A percentile compares a stretch with the other conserved stretches of the same genome.
Conservation (phyloP, 345 rosid genomes). For the Populus nigra region DNA sequence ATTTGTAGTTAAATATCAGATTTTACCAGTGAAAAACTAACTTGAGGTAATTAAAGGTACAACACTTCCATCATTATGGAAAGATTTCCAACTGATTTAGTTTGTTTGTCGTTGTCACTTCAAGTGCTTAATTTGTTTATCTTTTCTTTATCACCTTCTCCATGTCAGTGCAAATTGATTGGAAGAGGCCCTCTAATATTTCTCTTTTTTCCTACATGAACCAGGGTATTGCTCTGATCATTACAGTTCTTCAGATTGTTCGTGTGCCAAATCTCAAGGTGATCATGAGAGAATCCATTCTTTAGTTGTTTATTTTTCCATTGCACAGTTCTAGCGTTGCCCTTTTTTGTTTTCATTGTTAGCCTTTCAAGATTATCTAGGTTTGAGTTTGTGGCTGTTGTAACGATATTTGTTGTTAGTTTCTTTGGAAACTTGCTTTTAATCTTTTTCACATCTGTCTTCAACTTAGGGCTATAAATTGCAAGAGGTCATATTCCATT, state of each 20-base stretch:
- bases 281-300: constrained; percentile 15
- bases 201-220: constrained; percentile 16
- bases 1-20: neutral
- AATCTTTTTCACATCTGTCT: neutral
- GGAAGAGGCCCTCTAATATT: constrained; percentile 5
- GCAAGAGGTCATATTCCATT: neutral
- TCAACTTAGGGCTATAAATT: neutral
- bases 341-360: constrained; percentile 4
- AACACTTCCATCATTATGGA: neutral
- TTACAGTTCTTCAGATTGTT: constrained; percentile 94
- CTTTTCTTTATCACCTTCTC: neutral
- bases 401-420: neutral
- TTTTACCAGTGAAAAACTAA: neutral
- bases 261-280: constrained; percentile 96
- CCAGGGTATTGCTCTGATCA: constrained; percentile 91
- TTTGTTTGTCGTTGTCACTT: neutral
- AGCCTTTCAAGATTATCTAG: neutral
- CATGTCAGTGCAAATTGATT: neutral
- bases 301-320: constrained; percentile 7
- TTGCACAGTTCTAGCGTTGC: neutral
- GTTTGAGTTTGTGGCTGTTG: neutral
- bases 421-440: neutral
- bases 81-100: neutral
- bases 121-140: neutral
- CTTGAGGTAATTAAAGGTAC: neutral